These are phyloP conservation scores for Teratosphaeria zuluensis DNA, from an alignment of 2,329 filamentous ascomycete genomes.

Conservation along the genomic window DNA sequence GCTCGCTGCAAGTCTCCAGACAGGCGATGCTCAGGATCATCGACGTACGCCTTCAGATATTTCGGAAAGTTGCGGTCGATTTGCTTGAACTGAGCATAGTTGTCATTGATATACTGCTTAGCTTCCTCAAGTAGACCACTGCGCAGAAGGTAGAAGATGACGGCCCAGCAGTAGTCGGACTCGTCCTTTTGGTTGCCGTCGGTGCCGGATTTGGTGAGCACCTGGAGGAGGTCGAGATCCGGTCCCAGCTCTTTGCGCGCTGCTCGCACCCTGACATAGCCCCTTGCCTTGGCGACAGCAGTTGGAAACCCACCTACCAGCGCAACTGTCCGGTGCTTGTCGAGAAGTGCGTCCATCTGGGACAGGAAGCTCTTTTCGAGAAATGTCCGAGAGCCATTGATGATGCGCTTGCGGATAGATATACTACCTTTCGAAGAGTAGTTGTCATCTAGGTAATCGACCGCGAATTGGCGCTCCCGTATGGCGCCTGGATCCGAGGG, in stretches of 20 bases:
- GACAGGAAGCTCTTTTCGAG: conserved; percentile 73
- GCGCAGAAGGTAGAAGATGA: conserved; percentile 84
- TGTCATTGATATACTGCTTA: conserved; percentile 71
- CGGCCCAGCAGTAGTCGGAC: conserved; percentile 83
- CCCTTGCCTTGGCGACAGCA: conserved; percentile 80
- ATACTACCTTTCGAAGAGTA: conserved; percentile 54
- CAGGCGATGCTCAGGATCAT: conserved; percentile 65
- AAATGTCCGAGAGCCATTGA: conserved; percentile 68
- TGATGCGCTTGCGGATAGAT: conserved; percentile 65
- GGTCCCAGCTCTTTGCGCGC: conserved; percentile 74
- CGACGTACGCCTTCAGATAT: conserved; percentile 78
- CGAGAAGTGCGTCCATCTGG: conserved; percentile 67
- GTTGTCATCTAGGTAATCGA: conserved; percentile 67
- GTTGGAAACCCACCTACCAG: conserved; percentile 83
- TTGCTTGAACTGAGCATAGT: conserved; percentile 72
- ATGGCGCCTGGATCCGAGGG: conserved; percentile 54
- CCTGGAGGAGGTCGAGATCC: conserved; percentile 63
- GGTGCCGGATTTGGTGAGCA: conserved; percentile 43
- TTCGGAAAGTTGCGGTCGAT: conserved; percentile 83
- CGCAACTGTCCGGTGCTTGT: conserved; percentile 78
- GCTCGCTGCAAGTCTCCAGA: conserved; percentile 71
- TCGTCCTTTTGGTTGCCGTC: not conserved
- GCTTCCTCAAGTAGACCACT: conserved; percentile 78
- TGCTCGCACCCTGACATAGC: conserved; percentile 75
- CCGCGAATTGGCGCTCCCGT: conserved; percentile 65